phyloP scores from a whole-genome alignment of 306 rosid species.

The Nissolia schottii region DNA sequence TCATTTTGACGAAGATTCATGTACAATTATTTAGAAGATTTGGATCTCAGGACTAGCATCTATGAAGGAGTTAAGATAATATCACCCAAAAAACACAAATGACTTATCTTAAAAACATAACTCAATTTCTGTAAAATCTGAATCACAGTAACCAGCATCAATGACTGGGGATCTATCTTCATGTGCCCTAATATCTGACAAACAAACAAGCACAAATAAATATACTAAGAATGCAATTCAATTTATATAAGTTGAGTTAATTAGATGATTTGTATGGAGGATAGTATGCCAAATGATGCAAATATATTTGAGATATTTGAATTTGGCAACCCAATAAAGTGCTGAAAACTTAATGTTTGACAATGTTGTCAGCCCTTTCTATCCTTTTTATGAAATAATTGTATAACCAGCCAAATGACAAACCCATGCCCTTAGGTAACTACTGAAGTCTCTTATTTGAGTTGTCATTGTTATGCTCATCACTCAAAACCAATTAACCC shows the following conservation, averaged over 20 bases:
- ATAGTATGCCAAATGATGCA: slow-evolving; percentile 7
- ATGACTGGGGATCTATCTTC: slow-evolving; percentile 64
- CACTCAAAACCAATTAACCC: no score
- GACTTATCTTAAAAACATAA: slow-evolving; percentile 68
- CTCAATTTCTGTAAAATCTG: slow-evolving; percentile 79
- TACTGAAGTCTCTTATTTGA: no score
- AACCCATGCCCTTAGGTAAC: no score
- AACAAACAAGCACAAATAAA: slow-evolving; percentile 20
- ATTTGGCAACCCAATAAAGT: neutral
- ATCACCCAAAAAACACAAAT: slow-evolving; percentile 20
- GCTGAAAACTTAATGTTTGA: no score
- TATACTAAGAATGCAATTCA: slow-evolving; percentile 1
- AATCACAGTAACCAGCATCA: slow-evolving; percentile 74
- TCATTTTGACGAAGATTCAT: slow-evolving; percentile 15
- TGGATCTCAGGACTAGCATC: slow-evolving; percentile 1
- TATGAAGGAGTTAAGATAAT: neutral
- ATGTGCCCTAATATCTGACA: slow-evolving; percentile 75
- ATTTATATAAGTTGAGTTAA: neutral
- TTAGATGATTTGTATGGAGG: neutral
- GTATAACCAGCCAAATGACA: no score
- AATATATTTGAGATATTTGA: neutral
- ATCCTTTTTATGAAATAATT: no score
- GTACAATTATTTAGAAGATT: neutral
- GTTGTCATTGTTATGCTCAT: no score
- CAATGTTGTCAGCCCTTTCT: no score